Percentiles rank a stretch among this genome's conserved stretches.
Conservation (phyloP, 2,329 filamentous ascomycete genomes). For the Alternaria atra region DNA sequence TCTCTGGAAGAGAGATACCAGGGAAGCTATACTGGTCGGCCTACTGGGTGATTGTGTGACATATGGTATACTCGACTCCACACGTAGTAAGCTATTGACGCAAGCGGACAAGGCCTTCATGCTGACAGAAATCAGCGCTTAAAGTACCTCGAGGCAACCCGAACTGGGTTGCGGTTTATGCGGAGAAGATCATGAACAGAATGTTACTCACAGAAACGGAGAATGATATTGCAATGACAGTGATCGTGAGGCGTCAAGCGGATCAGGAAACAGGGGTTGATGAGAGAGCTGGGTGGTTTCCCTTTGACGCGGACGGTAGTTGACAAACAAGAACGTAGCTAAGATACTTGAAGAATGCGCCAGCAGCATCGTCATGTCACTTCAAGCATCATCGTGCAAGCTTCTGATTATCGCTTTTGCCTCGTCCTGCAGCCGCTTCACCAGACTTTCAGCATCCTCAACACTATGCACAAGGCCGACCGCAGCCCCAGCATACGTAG, state of each 20-base stretch:
- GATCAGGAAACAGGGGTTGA: too few relatives aligned
- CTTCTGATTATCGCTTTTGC: not conserved
- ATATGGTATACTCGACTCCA: not conserved
- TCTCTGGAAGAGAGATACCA: too few relatives aligned
- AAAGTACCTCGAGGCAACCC: not conserved
- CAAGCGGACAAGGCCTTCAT: fast-evolving
- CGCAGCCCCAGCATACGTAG: slow-evolving; percentile 68
- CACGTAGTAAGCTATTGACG: not conserved
- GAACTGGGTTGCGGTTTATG: not conserved
- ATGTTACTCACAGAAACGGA: not conserved
- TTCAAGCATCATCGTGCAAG: not conserved
- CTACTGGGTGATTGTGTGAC: not conserved
- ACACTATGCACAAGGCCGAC: slow-evolving; percentile 65
- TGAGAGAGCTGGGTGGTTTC: not conserved
- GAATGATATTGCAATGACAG: not conserved
- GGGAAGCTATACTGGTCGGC: too few relatives aligned
- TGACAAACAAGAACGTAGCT: not conserved
- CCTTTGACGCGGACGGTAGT: fast-evolving
- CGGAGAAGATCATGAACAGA: not conserved
- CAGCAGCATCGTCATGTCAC: not conserved
- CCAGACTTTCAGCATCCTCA: slow-evolving; percentile 60
- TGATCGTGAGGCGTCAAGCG: too few relatives aligned
- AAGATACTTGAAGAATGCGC: not conserved
- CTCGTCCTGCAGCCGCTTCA: slow-evolving; percentile 31
- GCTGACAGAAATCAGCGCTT: not conserved